Conservation (phyloP, 371 early-diverging fungal species). For the Mucor lusitanicus region DNA sequence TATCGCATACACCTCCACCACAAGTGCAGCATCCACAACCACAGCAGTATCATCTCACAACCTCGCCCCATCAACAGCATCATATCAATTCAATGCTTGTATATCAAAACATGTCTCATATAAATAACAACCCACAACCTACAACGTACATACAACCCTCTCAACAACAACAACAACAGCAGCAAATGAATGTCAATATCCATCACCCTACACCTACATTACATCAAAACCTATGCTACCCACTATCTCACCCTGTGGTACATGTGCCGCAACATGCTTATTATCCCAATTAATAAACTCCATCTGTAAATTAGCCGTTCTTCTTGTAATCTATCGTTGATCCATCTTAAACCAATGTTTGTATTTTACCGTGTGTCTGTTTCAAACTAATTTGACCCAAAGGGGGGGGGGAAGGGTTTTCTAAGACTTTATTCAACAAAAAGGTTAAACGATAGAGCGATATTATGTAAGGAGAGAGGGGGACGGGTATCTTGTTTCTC, state of each 20-base stretch:
- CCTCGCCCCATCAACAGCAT: background rate
- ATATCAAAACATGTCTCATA: background rate
- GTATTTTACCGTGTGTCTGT: background rate
- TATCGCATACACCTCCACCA: background rate
- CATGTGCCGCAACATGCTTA: background rate
- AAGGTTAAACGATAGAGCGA: too few relatives aligned
- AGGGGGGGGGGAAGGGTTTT: background rate
- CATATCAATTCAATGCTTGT: background rate
- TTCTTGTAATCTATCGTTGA: background rate
- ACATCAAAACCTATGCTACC: background rate
- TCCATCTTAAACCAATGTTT: background rate
- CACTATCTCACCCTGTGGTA: background rate
- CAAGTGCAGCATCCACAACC: background rate
- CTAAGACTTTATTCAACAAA: background rate
- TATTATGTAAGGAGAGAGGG: background rate
- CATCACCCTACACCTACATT: background rate
- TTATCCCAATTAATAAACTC: background rate
- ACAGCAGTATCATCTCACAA: conserved; percentile 1
- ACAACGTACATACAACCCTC: background rate
- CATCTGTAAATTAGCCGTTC: background rate
- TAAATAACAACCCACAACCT: background rate
- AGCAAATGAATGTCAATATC: background rate
- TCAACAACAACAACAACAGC: background rate
- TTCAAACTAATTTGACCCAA: background rate
- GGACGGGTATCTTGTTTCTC: background rate